Evolutionary conservation across 2,329 filamentous ascomycete genomes (phyloP).

Genomic region (Aureobasidium sp.): DNA sequence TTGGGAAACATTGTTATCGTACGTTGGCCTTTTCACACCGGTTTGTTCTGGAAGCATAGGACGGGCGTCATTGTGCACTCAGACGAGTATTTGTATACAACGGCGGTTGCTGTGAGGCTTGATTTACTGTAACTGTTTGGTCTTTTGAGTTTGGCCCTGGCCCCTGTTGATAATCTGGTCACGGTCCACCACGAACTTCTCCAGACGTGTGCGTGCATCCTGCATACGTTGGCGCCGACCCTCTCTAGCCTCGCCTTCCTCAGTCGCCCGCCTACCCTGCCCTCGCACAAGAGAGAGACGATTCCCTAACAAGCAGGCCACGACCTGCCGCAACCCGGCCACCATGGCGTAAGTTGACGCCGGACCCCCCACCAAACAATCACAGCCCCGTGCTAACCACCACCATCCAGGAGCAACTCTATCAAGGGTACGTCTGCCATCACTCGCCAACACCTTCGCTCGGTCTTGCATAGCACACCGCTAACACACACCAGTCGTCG

Average conservation of each 20-base stretch:
- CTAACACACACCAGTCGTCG: conserved; percentile 66
- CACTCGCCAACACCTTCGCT: neutral
- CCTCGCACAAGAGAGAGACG: neutral
- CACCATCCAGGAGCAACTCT: conserved; percentile 36
- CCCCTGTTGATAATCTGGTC: conserved; percentile 3
- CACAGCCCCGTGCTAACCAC: conserved; percentile 16
- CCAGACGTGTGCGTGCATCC: conserved; percentile 6
- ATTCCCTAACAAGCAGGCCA: conserved; percentile 2
- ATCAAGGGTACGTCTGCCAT: conserved; percentile 37
- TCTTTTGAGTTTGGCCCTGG: conserved; percentile 7
- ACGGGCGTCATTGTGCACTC: neutral
- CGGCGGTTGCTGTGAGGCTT: conserved; percentile 10
- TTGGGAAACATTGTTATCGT: neutral
- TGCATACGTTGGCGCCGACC: neutral
- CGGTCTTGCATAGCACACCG: neutral
- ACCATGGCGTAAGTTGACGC: conserved; percentile 42
- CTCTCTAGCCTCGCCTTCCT: neutral
- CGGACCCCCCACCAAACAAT: conserved; percentile 9
- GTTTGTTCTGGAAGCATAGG: neutral
- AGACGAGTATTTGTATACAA: neutral
- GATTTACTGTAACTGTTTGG: neutral
- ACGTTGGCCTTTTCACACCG: neutral
- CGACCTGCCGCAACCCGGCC: conserved; percentile 17
- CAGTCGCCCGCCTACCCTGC: neutral
- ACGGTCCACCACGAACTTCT: conserved; percentile 2